Base-by-base conservation (phyloP, 192 early-diverging fungal species). In the Podila clonocystis region DNA sequence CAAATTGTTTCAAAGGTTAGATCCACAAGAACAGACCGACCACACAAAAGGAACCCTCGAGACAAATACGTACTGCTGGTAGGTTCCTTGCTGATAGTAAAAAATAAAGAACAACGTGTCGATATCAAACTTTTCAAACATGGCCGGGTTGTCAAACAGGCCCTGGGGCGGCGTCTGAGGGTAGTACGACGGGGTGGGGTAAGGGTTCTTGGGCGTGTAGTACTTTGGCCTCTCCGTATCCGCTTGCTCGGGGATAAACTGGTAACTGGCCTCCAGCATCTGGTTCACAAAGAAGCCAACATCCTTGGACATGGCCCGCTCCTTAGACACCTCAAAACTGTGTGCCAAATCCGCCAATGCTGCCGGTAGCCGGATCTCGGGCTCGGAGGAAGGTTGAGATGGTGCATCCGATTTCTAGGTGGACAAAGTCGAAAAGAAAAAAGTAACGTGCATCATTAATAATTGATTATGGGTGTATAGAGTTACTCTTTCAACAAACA, bases 71-170 rank as follows among this genome's bases (percentile, higher is more conserved):
- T 91, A 97, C 93, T 99, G 97, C 74, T 97, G 96, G 67, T 95
- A 97, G 52, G 97, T 97, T 62, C 95, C 95, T 82, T 95, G 96
- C 82, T 95, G 96, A 85, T 96, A 97, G 86, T 99, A 99, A 82
- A 99, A 99, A 67, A 97, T 96, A 82, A 95, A 99, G 84, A 98
- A 99, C 65, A 99, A 86, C 36, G 96, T 95, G 82, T 99, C 97
- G 57, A 96, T 88, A 48, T 97, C 95, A 78, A 98, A 93, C 73
- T 93, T 94, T 74, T 97, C 93, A 84, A 94, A 97, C 68, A 97
- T 86, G 4, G 88, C 89, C 5, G 96, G 89, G 65, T 92, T 91
- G 52, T 96, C 96, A 65, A 97, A 94, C 31, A 96, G 86, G 5
- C 91, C 86, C 49, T 92, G 75, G 30, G 91, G 88, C 15, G 94